Evolutionary conservation across 1,284 basidiomycete genomes (phyloP).

Genomic region (Ganoderma resinaceum): DNA sequence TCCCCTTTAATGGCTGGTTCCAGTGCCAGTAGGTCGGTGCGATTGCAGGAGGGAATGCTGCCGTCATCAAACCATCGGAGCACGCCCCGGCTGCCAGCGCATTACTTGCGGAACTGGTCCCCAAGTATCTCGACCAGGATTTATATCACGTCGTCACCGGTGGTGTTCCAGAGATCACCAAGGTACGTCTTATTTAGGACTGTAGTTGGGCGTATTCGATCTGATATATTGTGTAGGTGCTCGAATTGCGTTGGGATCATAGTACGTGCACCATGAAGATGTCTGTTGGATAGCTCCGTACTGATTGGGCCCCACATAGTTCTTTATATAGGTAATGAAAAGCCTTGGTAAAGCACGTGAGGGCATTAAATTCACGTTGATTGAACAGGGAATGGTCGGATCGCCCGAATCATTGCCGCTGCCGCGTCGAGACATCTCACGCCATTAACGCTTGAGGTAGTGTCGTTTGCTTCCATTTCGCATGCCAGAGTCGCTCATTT

Average conservation of each 20-base stretch:
- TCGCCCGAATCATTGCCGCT: constrained; percentile 79
- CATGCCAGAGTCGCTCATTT: background rate
- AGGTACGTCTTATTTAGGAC: constrained; percentile 44
- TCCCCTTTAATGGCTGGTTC: background rate
- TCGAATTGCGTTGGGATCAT: constrained; percentile 88
- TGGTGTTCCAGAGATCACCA: constrained; percentile 75
- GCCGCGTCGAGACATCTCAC: constrained; percentile 92
- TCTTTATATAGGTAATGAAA: background rate
- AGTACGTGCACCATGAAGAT: constrained; percentile 54
- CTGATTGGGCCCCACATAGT: background rate
- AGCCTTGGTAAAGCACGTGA: background rate
- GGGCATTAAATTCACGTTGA: background rate
- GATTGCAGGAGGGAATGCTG: constrained; percentile 82
- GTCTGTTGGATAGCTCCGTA: no score
- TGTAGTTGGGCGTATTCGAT: background rate
- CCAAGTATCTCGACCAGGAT: constrained; percentile 83
- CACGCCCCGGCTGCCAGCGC: constrained; percentile 67
- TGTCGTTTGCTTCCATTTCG: background rate
- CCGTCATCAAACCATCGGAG: constrained; percentile 84
- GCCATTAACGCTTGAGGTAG: constrained; percentile 77
- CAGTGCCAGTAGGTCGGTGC: constrained; percentile 64
- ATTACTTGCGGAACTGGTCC: constrained; percentile 76
- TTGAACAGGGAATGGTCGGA: constrained; percentile 65
- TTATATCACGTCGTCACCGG: constrained; percentile 80
- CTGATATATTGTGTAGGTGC: constrained; percentile 48